Conservation (phyloP, 306 rosid genomes). For the Gastrolobium bilobum region DNA sequence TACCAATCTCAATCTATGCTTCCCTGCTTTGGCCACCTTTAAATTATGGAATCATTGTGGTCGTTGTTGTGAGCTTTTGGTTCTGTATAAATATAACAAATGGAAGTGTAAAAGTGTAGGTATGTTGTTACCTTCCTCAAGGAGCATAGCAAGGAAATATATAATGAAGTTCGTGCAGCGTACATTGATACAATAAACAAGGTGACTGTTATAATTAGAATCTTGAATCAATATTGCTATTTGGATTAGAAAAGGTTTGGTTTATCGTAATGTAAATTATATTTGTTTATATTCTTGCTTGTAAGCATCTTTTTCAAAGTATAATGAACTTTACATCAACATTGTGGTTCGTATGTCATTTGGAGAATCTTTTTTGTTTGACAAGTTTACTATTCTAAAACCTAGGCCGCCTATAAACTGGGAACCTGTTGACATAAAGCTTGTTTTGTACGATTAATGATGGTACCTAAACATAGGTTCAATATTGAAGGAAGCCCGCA, state of each 20-base stretch:
- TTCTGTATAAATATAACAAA: slow-evolving; percentile 46
- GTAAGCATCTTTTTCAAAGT: slow-evolving; percentile 22
- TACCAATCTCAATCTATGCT: slow-evolving; percentile 27
- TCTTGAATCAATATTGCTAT: slow-evolving; percentile 21
- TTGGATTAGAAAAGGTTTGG: slow-evolving; percentile 14
- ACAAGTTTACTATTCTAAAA: slow-evolving; percentile 20
- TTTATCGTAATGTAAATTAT: slow-evolving; percentile 19
- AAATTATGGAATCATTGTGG: slow-evolving; percentile 37
- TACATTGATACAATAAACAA: slow-evolving; percentile 96
- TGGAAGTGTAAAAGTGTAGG: slow-evolving; percentile 62
- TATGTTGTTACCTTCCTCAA: slow-evolving; percentile 84
- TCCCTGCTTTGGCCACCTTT: slow-evolving; percentile 33
- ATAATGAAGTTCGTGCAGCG: slow-evolving; percentile 87
- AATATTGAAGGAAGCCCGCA: slow-evolving; percentile 23
- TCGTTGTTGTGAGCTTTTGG: slow-evolving; percentile 31
- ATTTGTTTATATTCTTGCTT: slow-evolving; percentile 18
- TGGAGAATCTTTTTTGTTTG: background rate
- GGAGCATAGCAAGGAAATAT: slow-evolving; percentile 93
- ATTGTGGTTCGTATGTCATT: slow-evolving; percentile 21
- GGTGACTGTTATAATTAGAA: slow-evolving; percentile 55
- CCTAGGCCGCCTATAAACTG: slow-evolving; percentile 7
- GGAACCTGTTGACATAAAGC: slow-evolving; percentile 18
- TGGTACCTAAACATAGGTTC: slow-evolving; percentile 28
- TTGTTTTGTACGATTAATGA: slow-evolving; percentile 33
- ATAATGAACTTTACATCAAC: slow-evolving; percentile 33